Percentiles rank a stretch among this genome's conserved stretches.
Evolutionary conservation across 139 green algal species (phyloP).

Genomic region (Chlamydomonas urium): DNA sequence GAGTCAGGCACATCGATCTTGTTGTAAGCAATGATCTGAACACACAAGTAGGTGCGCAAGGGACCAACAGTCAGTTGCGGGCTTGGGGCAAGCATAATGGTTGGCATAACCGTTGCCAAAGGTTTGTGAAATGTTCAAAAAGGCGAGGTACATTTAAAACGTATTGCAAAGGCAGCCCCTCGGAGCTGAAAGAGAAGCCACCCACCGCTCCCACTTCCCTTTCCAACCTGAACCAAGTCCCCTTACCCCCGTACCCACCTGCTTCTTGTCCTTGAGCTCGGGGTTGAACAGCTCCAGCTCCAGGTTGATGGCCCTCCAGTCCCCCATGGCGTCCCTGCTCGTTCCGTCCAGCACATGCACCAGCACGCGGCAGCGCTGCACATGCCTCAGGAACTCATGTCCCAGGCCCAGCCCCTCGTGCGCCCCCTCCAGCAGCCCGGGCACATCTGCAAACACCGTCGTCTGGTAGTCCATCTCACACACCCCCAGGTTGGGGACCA

Average conservation of each 20-base stretch:
- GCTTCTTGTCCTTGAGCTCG: slow-evolving; percentile 75
- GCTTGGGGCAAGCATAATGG: no score
- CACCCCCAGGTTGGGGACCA: slow-evolving; percentile 95
- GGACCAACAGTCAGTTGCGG: no score
- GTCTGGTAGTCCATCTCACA: slow-evolving; percentile 77
- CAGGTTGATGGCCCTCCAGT: slow-evolving; percentile 80
- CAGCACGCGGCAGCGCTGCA: slow-evolving; percentile 64
- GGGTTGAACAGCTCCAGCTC: slow-evolving; percentile 94
- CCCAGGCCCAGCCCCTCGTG: slow-evolving; percentile 85
- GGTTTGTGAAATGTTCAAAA: no score
- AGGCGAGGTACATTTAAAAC: no score
- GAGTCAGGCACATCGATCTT: slow-evolving; percentile 89
- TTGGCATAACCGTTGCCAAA: no score
- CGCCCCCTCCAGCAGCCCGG: slow-evolving; percentile 92
- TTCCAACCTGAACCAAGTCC: neutral
- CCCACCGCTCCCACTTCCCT: slow-evolving; percentile 5
- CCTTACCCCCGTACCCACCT: slow-evolving; percentile 43
- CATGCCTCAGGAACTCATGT: slow-evolving; percentile 41
- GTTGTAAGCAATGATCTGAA: slow-evolving; percentile 63
- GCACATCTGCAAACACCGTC: slow-evolving; percentile 52
- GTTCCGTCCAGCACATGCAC: slow-evolving; percentile 95
- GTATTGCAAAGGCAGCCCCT: no score
- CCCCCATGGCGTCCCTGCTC: slow-evolving; percentile 80
- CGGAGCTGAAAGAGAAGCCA: no score
- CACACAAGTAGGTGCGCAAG: no score